Evolutionary conservation across 305 asterid species (phyloP).

Genomic region (Fraxinus latifolia): DNA sequence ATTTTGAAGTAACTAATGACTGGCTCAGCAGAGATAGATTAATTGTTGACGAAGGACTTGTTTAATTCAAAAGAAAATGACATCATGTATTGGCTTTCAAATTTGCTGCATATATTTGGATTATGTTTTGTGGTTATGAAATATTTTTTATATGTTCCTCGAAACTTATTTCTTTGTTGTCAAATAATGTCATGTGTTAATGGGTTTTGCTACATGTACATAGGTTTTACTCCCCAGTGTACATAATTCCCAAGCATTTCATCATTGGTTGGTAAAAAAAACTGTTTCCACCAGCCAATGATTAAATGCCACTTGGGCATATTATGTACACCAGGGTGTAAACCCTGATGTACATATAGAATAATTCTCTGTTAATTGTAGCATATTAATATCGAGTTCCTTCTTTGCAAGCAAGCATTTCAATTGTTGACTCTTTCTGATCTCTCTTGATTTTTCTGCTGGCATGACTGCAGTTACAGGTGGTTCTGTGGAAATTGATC

Average conservation of each 20-base stretch:
- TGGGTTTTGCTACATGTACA: neutral
- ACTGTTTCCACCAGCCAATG: neutral
- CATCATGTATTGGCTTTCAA: neutral
- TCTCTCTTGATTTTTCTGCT: slow-evolving; percentile 16
- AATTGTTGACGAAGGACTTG: slow-evolving; percentile 1
- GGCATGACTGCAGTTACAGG: slow-evolving; percentile 34
- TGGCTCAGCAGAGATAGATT: slow-evolving; percentile 2
- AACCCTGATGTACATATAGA: neutral
- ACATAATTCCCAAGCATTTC: neutral
- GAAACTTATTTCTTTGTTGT: neutral
- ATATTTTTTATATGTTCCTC: neutral
- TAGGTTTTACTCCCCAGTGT: neutral
- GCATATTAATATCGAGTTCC: neutral
- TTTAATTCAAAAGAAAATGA: neutral
- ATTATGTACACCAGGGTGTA: neutral
- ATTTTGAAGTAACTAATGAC: neutral
- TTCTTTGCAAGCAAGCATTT: slow-evolving; percentile 3
- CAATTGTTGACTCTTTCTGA: neutral
- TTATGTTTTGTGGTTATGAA: neutral
- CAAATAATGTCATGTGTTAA: neutral
- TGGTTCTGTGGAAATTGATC: slow-evolving; percentile 35
- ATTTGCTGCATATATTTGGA: neutral
- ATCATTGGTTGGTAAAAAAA: neutral
- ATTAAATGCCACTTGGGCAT: neutral
- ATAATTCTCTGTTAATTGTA: neutral